phyloP scores from a whole-genome alignment of 2,329 filamentous ascomycete genomes.

The Stagonosporopsis chrysanthemi region DNA sequence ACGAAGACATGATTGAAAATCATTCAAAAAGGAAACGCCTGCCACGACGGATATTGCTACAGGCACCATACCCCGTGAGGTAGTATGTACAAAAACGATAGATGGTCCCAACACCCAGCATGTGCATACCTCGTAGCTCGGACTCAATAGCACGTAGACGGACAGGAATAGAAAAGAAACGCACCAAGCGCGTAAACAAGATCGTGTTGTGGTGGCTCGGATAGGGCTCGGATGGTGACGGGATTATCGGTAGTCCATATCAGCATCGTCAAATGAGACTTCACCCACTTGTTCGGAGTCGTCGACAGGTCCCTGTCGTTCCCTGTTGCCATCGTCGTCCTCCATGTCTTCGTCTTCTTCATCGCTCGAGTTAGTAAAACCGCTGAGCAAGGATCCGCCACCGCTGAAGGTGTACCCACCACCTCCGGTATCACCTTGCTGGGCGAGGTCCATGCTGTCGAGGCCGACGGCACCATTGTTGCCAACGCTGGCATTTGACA shows the following conservation, averaged over 20 bases:
- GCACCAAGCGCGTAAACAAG: conserved; percentile 49
- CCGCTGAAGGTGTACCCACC: conserved; percentile 77
- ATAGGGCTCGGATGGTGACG: conserved; percentile 23
- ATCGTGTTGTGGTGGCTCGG: conserved; percentile 38
- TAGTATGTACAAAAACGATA: conserved; percentile 37
- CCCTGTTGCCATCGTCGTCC: conserved; percentile 76
- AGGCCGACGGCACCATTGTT: conserved; percentile 64
- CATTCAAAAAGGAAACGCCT: conserved; percentile 23
- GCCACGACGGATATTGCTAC: conserved; percentile 42
- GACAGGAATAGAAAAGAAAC: conserved; percentile 40
- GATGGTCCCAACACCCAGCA: conserved; percentile 18
- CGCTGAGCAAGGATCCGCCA: conserved; percentile 79
- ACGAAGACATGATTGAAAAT: conserved; percentile 6
- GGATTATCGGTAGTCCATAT: conserved; percentile 65
- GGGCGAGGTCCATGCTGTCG: conserved; percentile 70
- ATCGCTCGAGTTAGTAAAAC: conserved; percentile 93
- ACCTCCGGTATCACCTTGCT: conserved; percentile 70
- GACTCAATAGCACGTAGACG: conserved; percentile 21
- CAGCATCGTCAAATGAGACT: conserved; percentile 67
- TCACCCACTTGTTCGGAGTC: conserved; percentile 72
- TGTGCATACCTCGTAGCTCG: conserved; percentile 21
- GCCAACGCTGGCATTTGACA: conserved; percentile 82
- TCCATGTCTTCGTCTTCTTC: conserved; percentile 97
- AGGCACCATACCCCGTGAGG: conserved; percentile 38
- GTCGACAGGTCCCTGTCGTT: conserved; percentile 55